Conservation (phyloP, 106 monocot genomes). For the Dendrobium huoshanense region DNA sequence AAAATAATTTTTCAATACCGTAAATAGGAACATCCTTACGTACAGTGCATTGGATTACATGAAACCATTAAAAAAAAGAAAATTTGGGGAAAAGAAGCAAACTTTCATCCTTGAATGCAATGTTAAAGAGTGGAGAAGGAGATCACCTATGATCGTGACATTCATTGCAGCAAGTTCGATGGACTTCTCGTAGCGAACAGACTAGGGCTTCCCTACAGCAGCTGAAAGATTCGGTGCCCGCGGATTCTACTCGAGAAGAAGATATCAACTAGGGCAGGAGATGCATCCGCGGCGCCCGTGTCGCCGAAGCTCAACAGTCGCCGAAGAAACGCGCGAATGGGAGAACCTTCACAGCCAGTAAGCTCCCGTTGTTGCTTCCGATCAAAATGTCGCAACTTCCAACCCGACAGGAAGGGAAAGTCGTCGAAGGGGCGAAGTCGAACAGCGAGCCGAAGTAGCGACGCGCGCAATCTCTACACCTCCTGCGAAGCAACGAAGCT, state of each 20-base stretch:
- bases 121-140: neutral
- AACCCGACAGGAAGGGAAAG: no score
- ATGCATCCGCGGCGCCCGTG: no score
- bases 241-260: neutral
- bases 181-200: neutral
- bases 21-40: neutral
- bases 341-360: no score
- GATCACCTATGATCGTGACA: constrained; percentile 13
- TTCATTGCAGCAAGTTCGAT: constrained; percentile 6
- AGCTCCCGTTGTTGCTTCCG: no score
- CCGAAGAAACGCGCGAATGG: no score
- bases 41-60: neutral
- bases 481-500: no score
- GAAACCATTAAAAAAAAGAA: neutral
- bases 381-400: no score
- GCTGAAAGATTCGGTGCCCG: neutral
- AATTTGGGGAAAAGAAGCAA: neutral
- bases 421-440: no score
- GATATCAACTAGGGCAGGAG: neutral
- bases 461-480: no score
- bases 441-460: no score
- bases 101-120: neutral
- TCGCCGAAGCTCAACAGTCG: no score
- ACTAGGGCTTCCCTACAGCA: neutral
- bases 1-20: constrained; percentile 6